Base-by-base conservation (phyloP, 2,329 filamentous ascomycete genomes). In the Neofusicoccum cordaticola region DNA sequence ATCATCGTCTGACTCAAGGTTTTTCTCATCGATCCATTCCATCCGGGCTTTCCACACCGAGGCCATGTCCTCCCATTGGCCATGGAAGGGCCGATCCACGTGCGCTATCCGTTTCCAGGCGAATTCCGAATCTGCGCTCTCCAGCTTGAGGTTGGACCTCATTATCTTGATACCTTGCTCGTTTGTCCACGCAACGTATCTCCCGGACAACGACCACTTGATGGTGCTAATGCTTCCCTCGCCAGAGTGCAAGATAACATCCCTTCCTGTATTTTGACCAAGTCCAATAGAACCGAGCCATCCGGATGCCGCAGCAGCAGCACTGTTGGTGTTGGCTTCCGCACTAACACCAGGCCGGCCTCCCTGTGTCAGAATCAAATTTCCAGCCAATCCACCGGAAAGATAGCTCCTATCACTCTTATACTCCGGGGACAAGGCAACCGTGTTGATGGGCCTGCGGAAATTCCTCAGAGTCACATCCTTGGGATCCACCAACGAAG, bases 91-190 rank as follows among this genome's bases (percentile, higher is more conserved):
- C 48, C 93, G 87, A 73, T 96, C 93, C 66, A 96, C 89, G 74
- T 98, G 94, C 27, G 92, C 93, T 67, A 99, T 92, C 9, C 94
- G 86, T 77, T 95, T 96, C 96, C 96, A 99, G 2, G 93, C 92
- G 68, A 90, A 88, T 15, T 97, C 93, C 1, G 85, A 81, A 72
- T 96, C 90, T 12, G 84, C 84, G 67, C 83, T 88, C 5, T 96
- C 92, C 4, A 97, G 83, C 69, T 93, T 87, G 19, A 96, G 74
- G 74, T 95, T 92, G 4, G 92, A 92, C 42, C 95, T 87, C 93
- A 98, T 98, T 66, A 99, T 95, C 76, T 97, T 97, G 74, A 98
- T 96, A 3, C 95, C 95, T 72, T 96, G 90, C 77, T 99, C 95
- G 72, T 98, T 99, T 45, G 96, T 85, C 95, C 95, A 99, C 0